phyloP scores from a whole-genome alignment of 75 land plant genomes.

The Cupressus sempervirens region DNA sequence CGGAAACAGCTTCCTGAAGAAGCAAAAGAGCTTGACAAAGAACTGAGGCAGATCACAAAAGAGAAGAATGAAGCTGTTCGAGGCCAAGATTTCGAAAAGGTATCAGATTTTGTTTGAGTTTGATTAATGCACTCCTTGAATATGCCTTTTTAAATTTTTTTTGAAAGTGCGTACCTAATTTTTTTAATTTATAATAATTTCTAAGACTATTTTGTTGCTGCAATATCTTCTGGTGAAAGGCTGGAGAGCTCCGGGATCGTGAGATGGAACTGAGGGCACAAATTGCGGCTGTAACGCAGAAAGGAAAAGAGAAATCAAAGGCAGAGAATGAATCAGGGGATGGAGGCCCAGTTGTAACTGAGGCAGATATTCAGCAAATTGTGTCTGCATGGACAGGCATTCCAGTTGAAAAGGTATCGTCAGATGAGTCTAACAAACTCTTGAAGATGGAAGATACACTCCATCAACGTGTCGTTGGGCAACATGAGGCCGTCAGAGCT shows the following conservation, averaged over 20 bases:
- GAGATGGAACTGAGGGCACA: conserved; percentile 92
- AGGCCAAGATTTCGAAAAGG: conserved; percentile 94
- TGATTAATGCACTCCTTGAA: background rate
- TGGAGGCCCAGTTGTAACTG: conserved; percentile 69
- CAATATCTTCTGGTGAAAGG: conserved; percentile 33
- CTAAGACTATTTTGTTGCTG: background rate
- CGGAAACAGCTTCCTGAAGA: conserved; percentile 81
- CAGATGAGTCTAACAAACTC: conserved; percentile 81
- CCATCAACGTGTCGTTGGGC: conserved; percentile 77
- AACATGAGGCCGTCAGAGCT: conserved; percentile 93
- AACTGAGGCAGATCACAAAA: conserved; percentile 84
- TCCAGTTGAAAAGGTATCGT: conserved; percentile 85
- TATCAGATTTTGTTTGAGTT: conserved; percentile 7
- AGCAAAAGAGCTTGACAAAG: conserved; percentile 94
- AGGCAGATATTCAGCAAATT: conserved; percentile 82
- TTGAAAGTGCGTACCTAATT: background rate
- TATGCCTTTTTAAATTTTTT: background rate
- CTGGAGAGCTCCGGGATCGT: conserved; percentile 84
- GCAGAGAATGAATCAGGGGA: conserved; percentile 82
- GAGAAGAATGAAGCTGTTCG: conserved; percentile 95
- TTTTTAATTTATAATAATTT: background rate
- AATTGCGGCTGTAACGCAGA: conserved; percentile 64
- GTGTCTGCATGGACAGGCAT: conserved; percentile 93
- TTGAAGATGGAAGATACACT: conserved; percentile 93
- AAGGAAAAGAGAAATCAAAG: conserved; percentile 78